Percentiles rank a stretch among this genome's conserved stretches.
These are phyloP conservation scores for Orbilia javanica DNA, from an alignment of 2,329 filamentous ascomycete species.

Conservation along the genomic window DNA sequence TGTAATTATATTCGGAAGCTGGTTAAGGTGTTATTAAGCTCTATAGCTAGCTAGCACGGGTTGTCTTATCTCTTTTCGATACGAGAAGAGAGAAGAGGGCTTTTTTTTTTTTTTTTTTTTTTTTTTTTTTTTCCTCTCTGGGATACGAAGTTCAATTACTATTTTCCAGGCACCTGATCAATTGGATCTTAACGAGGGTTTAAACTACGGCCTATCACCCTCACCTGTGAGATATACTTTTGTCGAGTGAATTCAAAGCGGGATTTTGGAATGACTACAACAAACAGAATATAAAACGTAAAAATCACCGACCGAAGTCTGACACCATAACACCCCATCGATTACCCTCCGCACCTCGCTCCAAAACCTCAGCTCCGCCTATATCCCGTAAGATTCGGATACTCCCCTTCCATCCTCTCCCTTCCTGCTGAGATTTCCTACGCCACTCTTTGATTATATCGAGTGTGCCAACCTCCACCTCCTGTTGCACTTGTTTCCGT, in stretches of 20 bases:
- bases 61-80: constrained; percentile 5
- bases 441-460: constrained; percentile 43
- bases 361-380: constrained; percentile 28
- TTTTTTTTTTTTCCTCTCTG: no score
- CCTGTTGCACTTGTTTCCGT: background rate
- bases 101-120: constrained; percentile 16
- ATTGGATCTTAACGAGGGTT: background rate
- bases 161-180: background rate
- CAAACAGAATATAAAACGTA: background rate
- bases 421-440: constrained; percentile 17
- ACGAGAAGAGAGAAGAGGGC: constrained; percentile 20
- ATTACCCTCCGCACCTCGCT: constrained; percentile 38
- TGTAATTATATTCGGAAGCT: constrained; percentile 40
- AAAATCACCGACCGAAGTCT: constrained; percentile 3
- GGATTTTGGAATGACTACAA: background rate
- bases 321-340: constrained; percentile 50
- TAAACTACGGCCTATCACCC: no score
- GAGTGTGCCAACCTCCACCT: constrained; percentile 13
- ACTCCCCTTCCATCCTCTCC: constrained; percentile 23
- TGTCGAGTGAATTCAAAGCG: background rate
- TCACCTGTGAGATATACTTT: no score
- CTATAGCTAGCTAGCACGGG: background rate
- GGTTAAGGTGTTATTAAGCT: constrained; percentile 3
- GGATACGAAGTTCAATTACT: constrained; percentile 18
- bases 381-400: constrained; percentile 37